phyloP scores from a whole-genome alignment of 768 basidiomycete genomes.

The Leccinellum luteum region DNA sequence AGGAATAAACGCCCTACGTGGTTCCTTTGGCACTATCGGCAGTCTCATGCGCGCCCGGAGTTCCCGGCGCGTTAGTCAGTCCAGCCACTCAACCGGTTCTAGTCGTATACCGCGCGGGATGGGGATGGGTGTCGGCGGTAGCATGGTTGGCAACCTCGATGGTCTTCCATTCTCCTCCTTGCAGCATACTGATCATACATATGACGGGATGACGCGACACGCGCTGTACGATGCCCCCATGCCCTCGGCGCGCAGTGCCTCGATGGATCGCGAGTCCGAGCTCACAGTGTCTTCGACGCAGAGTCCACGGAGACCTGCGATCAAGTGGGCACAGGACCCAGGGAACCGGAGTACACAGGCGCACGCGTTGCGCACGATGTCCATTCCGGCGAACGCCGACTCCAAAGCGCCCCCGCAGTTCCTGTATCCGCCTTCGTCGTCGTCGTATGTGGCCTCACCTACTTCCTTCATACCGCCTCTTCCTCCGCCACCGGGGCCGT shows the following conservation, averaged over 20 bases:
- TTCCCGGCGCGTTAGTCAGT: constrained; percentile 50
- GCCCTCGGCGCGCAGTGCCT: constrained; percentile 39
- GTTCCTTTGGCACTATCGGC: constrained; percentile 88
- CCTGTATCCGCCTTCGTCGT: constrained; percentile 24
- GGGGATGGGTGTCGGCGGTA: constrained; percentile 24
- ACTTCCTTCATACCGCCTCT: constrained; percentile 9
- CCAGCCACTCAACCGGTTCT: constrained; percentile 33
- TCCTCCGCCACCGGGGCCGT: constrained; percentile 12
- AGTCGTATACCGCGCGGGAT: constrained; percentile 16
- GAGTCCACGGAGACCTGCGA: constrained; percentile 46
- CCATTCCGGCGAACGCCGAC: constrained; percentile 18
- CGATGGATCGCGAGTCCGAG: constrained; percentile 39
- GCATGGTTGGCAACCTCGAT: constrained; percentile 28
- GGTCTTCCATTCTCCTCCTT: constrained; percentile 21
- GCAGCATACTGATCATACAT: constrained; percentile 35
- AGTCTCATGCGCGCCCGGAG: constrained; percentile 79
- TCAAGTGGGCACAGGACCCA: constrained; percentile 71
- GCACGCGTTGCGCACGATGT: constrained; percentile 30
- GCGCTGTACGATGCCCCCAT: constrained; percentile 90
- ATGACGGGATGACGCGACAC: constrained; percentile 64
- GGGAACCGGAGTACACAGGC: constrained; percentile 44
- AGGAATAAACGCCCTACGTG: constrained; percentile 88
- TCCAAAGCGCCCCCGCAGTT: constrained; percentile 14
- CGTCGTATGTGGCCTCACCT: background rate
- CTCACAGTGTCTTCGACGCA: constrained; percentile 25